Conservation (phyloP, 306 rosid genomes). For the Vicia villosa region DNA sequence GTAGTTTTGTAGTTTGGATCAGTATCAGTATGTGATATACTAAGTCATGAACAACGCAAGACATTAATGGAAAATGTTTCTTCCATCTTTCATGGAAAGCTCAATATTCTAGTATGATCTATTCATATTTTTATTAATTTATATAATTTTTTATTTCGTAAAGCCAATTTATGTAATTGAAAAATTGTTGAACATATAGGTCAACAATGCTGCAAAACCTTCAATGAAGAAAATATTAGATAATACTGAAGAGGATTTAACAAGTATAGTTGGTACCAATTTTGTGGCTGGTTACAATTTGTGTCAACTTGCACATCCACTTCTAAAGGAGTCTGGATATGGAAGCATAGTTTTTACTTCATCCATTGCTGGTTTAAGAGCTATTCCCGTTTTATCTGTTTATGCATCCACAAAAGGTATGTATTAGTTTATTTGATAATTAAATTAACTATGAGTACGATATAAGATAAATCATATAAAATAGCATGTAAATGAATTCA, state of each 20-base stretch:
- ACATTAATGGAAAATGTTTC: conserved; percentile 34
- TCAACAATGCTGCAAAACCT: background rate
- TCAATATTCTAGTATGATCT: conserved; percentile 34
- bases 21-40: conserved; percentile 38
- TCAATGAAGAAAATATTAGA: background rate
- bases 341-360: conserved; percentile 45
- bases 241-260: conserved; percentile 28
- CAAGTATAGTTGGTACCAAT: conserved; percentile 33
- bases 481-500: conserved; percentile 11
- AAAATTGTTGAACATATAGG: too few species aligned
- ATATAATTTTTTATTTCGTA: too few species aligned
- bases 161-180: too few species aligned
- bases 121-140: background rate
- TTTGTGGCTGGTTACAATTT: conserved; percentile 39
- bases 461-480: background rate
- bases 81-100: conserved; percentile 36
- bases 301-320: conserved; percentile 51
- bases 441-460: background rate
- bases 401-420: conserved; percentile 64
- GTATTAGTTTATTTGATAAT: background rate
- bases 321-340: conserved; percentile 35
- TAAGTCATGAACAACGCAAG: conserved; percentile 17
- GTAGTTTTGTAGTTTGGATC: too few species aligned
- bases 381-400: conserved; percentile 43
- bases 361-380: conserved; percentile 31